Evolutionary conservation across 2,329 filamentous ascomycete genomes (phyloP), one percentile per base, ranked within the genome.

Genomic region (Fusarium circinatum): DNA sequence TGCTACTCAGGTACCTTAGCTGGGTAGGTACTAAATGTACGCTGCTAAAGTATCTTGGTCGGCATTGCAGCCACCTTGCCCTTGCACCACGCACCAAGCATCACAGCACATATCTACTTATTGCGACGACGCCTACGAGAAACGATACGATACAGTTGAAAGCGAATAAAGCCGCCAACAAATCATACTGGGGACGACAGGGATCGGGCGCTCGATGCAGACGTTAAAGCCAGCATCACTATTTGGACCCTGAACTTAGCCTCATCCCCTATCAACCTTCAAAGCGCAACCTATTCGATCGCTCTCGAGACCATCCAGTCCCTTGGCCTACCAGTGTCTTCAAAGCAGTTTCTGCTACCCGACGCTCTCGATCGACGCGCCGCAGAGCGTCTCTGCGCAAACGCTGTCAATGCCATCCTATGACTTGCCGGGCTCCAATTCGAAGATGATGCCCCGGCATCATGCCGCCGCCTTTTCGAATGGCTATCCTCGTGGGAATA

Each of bases 401-500:
- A 64, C 63, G 63, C 44, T 65, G 59, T 57, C 75, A 72, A 80
- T 81, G 76, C 74, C 77, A 62, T 78, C 78, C 60, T 79, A 79
- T 82, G 80, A 75, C 63, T 79, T 74, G 62, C 66, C 72, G 59
- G 58, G 62, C 60, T 55, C 64, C 62, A 64, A 74, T 81, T 85
- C 84, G 82, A 91, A 90, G 86, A 93, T 92, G 90, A 95, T 96
- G 91, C 93, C 96, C 82, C 91, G 94, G 86, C 94, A 97, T 88
- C 89, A 93, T 81, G 85, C 86, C 70, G 85, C 86, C 83, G 92
- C 92, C 82, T 96, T 93, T 84, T 90, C 92, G 73, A 97, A 96
- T 86, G 95, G 94, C 80, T 95, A 95, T 82, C 92, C 93, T 73
- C 89, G 91, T 74, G 89, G 88, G 69, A 92, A 92, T 80, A 93